Evolutionary conservation across 2,329 filamentous ascomycete species (phyloP).

Genomic region (Truncatella angustata): DNA sequence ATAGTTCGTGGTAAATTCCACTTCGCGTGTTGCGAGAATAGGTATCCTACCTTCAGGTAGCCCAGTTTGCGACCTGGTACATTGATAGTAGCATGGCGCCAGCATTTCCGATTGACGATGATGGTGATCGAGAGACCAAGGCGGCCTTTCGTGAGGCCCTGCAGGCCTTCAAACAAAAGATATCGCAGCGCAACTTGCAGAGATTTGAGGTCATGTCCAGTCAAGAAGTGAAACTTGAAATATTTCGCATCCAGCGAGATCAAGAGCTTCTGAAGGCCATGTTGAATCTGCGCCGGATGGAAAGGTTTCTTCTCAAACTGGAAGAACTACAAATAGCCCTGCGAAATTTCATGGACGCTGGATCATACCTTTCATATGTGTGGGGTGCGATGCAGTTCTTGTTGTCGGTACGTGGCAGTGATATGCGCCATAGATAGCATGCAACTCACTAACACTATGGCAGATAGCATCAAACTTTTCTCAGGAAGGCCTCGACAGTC

Average conservation of each 20-base stretch:
- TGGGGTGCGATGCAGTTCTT: constrained; percentile 28
- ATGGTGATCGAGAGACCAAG: constrained; percentile 1
- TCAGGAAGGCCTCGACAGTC: constrained; percentile 1
- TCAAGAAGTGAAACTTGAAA: constrained; percentile 18
- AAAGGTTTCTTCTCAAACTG: constrained; percentile 21
- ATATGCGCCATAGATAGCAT: neutral
- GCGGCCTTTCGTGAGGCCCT: constrained; percentile 9
- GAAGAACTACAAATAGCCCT: constrained; percentile 8
- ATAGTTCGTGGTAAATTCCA: no score
- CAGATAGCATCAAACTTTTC: neutral
- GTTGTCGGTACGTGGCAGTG: constrained; percentile 15
- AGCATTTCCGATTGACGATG: neutral
- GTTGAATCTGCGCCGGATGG: constrained; percentile 25
- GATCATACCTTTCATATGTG: constrained; percentile 16
- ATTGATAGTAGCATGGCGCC: neutral
- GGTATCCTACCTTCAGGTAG: no score
- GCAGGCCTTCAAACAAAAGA: constrained; percentile 12
- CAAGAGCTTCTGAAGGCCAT: constrained; percentile 24
- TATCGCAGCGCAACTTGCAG: constrained; percentile 15
- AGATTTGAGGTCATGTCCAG: constrained; percentile 16
- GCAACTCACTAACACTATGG: neutral
- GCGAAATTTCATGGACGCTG: constrained; percentile 10
- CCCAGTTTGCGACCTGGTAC: neutral
- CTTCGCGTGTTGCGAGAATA: no score
- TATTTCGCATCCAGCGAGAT: constrained; percentile 22